Percentiles rank a stretch among this genome's conserved stretches.
These are phyloP conservation scores for Trypanosoma mega DNA, from an alignment of 208 protist species.

Conservation along the genomic window DNA sequence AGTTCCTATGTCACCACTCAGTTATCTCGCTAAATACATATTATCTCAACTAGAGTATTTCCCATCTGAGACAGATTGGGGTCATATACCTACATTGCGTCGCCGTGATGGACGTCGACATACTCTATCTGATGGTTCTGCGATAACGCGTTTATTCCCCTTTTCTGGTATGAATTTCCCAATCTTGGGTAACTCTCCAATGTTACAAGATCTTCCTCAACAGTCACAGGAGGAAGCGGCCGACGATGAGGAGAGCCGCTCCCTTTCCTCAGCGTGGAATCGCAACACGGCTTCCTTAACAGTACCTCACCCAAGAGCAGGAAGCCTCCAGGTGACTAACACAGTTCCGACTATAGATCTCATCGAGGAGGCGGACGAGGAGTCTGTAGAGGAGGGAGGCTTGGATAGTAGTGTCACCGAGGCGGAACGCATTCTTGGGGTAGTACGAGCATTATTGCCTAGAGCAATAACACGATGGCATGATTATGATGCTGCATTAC, in stretches of 20 bases:
- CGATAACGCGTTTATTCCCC: too few species aligned
- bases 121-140: too few species aligned
- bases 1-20: slow-evolving; percentile 24
- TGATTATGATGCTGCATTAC: background rate
- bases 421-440: too few species aligned
- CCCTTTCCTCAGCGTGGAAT: background rate
- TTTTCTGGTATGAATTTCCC: too few species aligned
- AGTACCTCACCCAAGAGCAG: background rate
- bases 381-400: too few species aligned
- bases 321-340: too few species aligned
- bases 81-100: background rate
- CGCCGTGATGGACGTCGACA: too few species aligned
- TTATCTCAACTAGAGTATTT: slow-evolving; percentile 11
- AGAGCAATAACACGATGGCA: too few species aligned
- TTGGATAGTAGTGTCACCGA: too few species aligned
- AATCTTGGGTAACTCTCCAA: too few species aligned
- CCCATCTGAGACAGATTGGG: background rate
- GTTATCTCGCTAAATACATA: slow-evolving; percentile 26
- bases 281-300: background rate
- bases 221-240: background rate
- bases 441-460: too few species aligned
- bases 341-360: too few species aligned
- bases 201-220: background rate
- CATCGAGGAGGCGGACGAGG: slow-evolving; percentile 3
- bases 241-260: background rate